These are phyloP conservation scores for Bonia amplexicaulis DNA, from an alignment of 176 grass and related monocot genomes.

Conservation along the genomic window DNA sequence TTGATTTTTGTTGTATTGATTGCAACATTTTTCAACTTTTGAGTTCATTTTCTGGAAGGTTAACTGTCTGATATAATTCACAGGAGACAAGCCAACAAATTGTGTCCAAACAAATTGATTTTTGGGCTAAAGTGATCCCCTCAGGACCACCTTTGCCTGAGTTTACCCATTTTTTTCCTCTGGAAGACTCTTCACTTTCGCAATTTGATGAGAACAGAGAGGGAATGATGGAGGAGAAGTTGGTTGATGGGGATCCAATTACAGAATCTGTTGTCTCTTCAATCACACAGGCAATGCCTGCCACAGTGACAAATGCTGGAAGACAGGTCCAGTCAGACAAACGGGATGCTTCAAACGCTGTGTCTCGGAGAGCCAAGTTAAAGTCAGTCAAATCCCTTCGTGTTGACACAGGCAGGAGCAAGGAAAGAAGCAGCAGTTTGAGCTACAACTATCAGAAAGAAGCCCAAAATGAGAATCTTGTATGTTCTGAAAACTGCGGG, in stretches of 20 bases:
- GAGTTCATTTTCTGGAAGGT: background rate
- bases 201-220: constrained; percentile 33
- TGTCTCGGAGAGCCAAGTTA: constrained; percentile 59
- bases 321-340: constrained; percentile 22
- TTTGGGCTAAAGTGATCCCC: constrained; percentile 17
- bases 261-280: constrained; percentile 42
- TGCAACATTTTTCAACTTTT: background rate
- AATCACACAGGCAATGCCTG: constrained; percentile 23
- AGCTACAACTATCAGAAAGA: constrained; percentile 26
- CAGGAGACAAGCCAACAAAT: constrained; percentile 31
- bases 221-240: constrained; percentile 9
- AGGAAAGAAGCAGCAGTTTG: constrained; percentile 31
- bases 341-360: constrained; percentile 30
- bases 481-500: constrained; percentile 31
- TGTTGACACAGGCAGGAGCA: constrained; percentile 59
- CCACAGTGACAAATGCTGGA: background rate
- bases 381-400: constrained; percentile 66
- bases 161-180: background rate
- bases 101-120: constrained; percentile 13
- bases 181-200: constrained; percentile 8
- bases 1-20: background rate
- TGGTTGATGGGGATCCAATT: constrained; percentile 22
- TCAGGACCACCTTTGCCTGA: constrained; percentile 54
- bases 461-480: constrained; percentile 29
- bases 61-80: constrained; percentile 29